A percentile compares a stretch with the other conserved stretches of the same genome.
These are phyloP conservation scores for Amaranthus tricolor DNA, from an alignment of 179 eudicot genomes.

Conservation along the genomic window DNA sequence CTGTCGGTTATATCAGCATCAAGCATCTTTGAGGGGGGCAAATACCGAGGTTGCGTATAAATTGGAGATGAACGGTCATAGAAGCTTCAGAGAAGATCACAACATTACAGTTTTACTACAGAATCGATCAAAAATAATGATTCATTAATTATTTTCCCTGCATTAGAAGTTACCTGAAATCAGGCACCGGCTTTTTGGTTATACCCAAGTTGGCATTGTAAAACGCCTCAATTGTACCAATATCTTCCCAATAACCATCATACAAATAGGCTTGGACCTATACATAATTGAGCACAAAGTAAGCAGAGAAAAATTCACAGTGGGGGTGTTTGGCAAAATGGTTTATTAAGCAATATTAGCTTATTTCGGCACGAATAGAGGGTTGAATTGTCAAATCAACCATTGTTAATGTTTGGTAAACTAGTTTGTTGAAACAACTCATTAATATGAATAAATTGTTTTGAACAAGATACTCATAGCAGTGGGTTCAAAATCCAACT, in stretches of 20 bases:
- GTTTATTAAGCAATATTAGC: not conserved
- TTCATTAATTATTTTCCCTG: not conserved
- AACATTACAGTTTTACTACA: slow-evolving; percentile 1
- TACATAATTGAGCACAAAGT: slow-evolving; percentile 5
- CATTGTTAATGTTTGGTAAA: too few relatives aligned
- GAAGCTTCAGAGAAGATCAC: slow-evolving; percentile 51
- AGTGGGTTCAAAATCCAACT: too few relatives aligned
- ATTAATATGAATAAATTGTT: too few relatives aligned
- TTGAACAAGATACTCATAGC: too few relatives aligned
- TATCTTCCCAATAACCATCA: slow-evolving; percentile 99
- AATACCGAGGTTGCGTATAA: slow-evolving; percentile 93
- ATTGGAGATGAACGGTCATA: slow-evolving; percentile 97
- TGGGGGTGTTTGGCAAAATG: too few relatives aligned
- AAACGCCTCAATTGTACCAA: slow-evolving; percentile 98
- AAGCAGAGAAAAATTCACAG: not conserved
- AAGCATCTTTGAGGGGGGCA: slow-evolving; percentile 99
- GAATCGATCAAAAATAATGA: not conserved
- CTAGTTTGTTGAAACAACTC: too few relatives aligned
- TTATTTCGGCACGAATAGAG: too few relatives aligned
- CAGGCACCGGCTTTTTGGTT: slow-evolving; percentile 93
- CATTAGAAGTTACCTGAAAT: slow-evolving; percentile 61
- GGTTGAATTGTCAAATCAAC: too few relatives aligned
- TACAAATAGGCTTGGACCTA: slow-evolving; percentile 97
- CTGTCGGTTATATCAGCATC: slow-evolving; percentile 94
- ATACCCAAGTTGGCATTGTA: slow-evolving; percentile 96